A percentile compares a stretch with the other conserved stretches of the same genome.
These are phyloP conservation scores for Stephanodiscus minutulus DNA, from an alignment of 108 stramenopile species.

Conservation along the genomic window DNA sequence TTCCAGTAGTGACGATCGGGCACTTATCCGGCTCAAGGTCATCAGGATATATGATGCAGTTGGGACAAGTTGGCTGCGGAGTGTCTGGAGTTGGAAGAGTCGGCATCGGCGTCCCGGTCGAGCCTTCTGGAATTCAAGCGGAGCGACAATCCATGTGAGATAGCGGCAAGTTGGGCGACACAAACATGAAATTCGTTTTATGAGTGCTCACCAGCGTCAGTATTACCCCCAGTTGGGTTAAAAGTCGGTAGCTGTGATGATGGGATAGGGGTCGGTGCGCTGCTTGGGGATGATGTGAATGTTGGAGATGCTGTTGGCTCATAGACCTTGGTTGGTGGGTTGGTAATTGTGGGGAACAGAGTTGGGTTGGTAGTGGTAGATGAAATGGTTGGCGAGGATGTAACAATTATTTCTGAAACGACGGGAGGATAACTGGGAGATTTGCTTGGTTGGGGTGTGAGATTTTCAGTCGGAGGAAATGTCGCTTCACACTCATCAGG, in stretches of 20 bases:
- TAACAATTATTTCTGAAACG: neutral
- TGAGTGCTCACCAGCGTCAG: neutral
- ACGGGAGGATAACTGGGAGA: constrained; percentile 8
- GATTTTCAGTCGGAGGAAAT: constrained; percentile 18
- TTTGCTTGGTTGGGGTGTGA: constrained; percentile 9
- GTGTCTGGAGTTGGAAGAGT: neutral
- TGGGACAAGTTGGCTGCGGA: constrained; percentile 17
- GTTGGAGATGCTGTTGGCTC: constrained; percentile 10
- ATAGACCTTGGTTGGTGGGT: constrained; percentile 3
- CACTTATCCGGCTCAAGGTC: constrained; percentile 37
- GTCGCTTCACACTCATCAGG: constrained; percentile 15
- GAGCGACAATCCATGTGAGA: neutral
- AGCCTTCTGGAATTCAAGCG: neutral
- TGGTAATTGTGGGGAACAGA: neutral
- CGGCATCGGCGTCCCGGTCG: neutral
- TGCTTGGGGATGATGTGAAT: neutral
- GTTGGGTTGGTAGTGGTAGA: constrained; percentile 8
- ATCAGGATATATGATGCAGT: constrained; percentile 23
- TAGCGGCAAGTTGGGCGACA: neutral
- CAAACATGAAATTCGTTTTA: neutral
- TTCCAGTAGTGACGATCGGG: constrained; percentile 24
- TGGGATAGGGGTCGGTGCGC: constrained; percentile 1
- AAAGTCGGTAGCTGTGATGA: neutral
- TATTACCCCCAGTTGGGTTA: neutral
- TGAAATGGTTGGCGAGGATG: neutral